Conservation (phyloP, 2,329 filamentous ascomycete genomes). For the Phoma sp. region DNA sequence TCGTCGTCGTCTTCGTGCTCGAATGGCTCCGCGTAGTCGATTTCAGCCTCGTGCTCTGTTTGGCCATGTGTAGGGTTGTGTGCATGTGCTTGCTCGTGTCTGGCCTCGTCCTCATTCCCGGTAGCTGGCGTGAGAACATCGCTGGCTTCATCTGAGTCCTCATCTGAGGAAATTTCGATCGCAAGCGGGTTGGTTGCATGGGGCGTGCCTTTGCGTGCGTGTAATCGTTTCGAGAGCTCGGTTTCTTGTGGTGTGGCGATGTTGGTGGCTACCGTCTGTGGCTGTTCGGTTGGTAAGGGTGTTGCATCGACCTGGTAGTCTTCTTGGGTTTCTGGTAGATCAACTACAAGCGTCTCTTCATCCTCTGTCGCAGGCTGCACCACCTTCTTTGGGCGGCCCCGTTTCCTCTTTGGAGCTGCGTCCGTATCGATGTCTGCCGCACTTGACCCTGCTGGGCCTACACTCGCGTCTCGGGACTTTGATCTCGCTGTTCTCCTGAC, state of each 20-base stretch:
- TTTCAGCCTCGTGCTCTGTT: background rate
- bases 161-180: constrained; percentile 27
- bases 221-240: constrained; percentile 20
- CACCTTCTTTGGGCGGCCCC: constrained; percentile 44
- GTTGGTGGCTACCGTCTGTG: constrained; percentile 9
- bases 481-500: constrained; percentile 35
- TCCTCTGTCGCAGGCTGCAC: constrained; percentile 28
- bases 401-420: constrained; percentile 36
- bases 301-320: constrained; percentile 8
- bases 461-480: constrained; percentile 27
- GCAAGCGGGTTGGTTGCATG: constrained; percentile 27
- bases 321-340: background rate
- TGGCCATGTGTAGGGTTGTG: background rate
- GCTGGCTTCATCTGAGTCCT: constrained; percentile 30
- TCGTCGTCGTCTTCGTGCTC: constrained; percentile 25
- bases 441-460: constrained; percentile 26
- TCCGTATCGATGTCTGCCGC: constrained; percentile 34
- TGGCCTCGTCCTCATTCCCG: constrained; percentile 29
- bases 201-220: constrained; percentile 38
- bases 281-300: constrained; percentile 5
- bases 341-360: constrained; percentile 20
- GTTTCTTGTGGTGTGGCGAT: constrained; percentile 14
- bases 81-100: background rate
- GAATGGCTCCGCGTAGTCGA: constrained; percentile 7
- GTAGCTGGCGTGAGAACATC: constrained; percentile 34